A percentile compares a stretch with the other conserved stretches of the same genome.
Evolutionary conservation across 257 asterid species (phyloP).

Genomic region (Solanum pinnatisectum): DNA sequence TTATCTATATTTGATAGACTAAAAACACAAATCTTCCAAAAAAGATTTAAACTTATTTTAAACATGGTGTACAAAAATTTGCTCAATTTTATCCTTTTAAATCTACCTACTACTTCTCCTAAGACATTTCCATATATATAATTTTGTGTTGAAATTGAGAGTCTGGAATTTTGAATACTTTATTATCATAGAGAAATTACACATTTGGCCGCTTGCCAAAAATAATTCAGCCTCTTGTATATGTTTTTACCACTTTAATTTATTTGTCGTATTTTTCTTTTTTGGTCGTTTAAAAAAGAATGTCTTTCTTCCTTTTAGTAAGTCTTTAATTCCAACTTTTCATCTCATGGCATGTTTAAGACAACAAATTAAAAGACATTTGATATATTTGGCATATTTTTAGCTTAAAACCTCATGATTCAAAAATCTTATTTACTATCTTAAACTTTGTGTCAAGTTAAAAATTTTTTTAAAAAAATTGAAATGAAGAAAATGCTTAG

Average conservation of each 20-base stretch:
- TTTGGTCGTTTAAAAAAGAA: no score
- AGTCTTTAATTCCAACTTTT: no score
- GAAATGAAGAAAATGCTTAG: no score
- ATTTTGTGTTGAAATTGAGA: neutral
- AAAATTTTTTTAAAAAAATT: no score
- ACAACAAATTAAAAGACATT: no score
- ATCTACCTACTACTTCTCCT: neutral
- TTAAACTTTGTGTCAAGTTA: neutral
- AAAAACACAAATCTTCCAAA: neutral
- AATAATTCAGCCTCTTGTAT: neutral
- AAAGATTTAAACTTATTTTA: neutral
- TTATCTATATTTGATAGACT: neutral
- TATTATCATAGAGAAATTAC: neutral
- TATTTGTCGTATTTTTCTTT: no score
- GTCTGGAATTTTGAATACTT: neutral
- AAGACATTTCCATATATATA: neutral
- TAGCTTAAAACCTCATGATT: neutral
- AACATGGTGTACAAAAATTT: neutral
- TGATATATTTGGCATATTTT: no score
- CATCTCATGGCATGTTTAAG: neutral
- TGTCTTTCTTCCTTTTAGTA: no score
- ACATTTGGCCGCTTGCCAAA: no score
- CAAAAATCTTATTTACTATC: no score
- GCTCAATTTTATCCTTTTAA: neutral
- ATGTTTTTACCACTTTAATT: no score